Base-by-base conservation (phyloP, 768 basidiomycete genomes). In the Agaricus bisporus region DNA sequence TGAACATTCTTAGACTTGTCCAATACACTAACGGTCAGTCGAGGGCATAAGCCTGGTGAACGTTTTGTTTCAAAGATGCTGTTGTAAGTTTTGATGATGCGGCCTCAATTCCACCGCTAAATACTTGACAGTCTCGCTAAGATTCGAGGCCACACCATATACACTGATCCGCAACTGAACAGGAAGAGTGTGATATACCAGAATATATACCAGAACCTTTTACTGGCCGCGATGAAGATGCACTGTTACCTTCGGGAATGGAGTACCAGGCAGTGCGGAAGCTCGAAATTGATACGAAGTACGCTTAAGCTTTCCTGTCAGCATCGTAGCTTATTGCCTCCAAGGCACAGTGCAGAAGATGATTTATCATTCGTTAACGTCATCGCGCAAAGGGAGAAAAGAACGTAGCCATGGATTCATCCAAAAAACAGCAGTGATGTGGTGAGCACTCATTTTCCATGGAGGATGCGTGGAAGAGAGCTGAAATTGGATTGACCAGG, bases 131-230 rank as follows among this genome's bases (percentile, higher is more conserved):
- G 51, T 15, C 29, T 52, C 9, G 82, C 86, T 22, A 89, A 84
- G 65, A 73, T 83, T 28, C 85, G 83, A 59, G 81, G 81, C 59
- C 91, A 95, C 59, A 75, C 85, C 38, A 85, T 95, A 56, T 97
- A 83, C 70, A 83, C 77, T 48, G 95, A 98, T 64, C 76, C 78
- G 4, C 63, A 65, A 12, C 73, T 95, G 56, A 97, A 95, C 65
- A 69, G 79, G 7, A 59, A 68, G 15, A 62, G 76, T 39, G 77
- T 76, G 1, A 81, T 92, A 9, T 81, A 88, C 66, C 65, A 82
- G 49, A 99, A 98, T 67, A 76, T 95, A 11, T 97, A 92, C 66
- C 88, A 92, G 64, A 89, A 85, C 61, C 87, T 94, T 63, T 67
- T 90, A 28, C 66, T 97, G 41, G 76, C 83, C 2, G 91, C 88